Evolutionary conservation across 192 early-diverging fungal species (phyloP).

Genomic region (Gryganskiella cystojenkinii): DNA sequence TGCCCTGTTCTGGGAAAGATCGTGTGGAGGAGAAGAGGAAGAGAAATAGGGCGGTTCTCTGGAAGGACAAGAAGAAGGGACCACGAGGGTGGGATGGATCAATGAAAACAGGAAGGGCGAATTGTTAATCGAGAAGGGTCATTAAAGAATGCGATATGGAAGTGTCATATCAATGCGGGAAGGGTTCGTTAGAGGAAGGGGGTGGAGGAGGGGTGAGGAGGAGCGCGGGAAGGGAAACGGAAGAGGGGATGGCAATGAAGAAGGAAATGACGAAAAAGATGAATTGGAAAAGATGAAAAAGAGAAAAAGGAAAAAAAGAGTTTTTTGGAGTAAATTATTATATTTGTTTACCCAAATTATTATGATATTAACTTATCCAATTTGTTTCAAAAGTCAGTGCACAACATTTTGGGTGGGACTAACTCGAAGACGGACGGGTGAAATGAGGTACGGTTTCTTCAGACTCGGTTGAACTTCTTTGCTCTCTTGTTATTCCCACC

Average conservation of each 20-base stretch:
- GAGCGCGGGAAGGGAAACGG: constrained; percentile 11
- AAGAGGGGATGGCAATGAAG: neutral
- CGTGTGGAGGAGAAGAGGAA: too few relatives aligned
- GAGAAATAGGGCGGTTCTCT: too few relatives aligned
- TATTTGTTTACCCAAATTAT: too few relatives aligned
- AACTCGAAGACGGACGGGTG: too few relatives aligned
- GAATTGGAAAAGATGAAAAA: neutral
- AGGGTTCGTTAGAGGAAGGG: constrained; percentile 37
- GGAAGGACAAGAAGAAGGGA: too few relatives aligned
- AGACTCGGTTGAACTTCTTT: neutral
- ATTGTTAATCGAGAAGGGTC: neutral
- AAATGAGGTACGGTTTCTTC: too few relatives aligned
- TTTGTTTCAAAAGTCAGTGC: too few relatives aligned
- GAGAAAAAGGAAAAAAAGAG: constrained; percentile 8
- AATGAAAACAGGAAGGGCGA: neutral
- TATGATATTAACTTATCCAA: too few relatives aligned
- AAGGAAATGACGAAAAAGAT: constrained; percentile 1
- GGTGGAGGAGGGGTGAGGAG: neutral
- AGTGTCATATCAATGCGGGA: constrained; percentile 49
- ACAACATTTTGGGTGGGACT: too few relatives aligned
- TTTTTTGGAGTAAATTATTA: too few relatives aligned
- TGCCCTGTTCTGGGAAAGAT: too few relatives aligned
- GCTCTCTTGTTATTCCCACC: neutral
- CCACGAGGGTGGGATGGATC: neutral
- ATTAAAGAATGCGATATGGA: constrained; percentile 28